Base-by-base conservation (phyloP, 331 rosid genomes). In the Malus hybrid region DNA sequence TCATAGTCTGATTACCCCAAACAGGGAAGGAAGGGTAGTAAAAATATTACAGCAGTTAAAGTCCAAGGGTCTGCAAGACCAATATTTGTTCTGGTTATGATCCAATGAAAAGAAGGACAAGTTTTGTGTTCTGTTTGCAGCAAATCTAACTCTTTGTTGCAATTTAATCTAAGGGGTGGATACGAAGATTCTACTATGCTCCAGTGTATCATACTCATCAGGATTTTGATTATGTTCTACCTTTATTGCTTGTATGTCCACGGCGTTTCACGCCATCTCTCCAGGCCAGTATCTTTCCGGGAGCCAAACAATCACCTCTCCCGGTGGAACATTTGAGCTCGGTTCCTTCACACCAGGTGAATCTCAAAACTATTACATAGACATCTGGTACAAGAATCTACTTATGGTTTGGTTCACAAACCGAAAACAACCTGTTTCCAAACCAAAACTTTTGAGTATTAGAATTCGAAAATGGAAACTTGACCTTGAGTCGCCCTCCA, bases 321-420 rank as follows among this genome's bases (percentile, higher is more conserved):
- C 33, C 6, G 13, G 78, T 5, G 61, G 46, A 32, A 44, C 72
- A 6, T 86, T 78, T 69, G 70, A 77, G 59, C 27, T 83, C 70
- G 87, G 85, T 16, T 80, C 57, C 79, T 83, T 80, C 69, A 46
- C 76, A 24, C 34, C 34, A 61, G 56, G 81, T 71, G 50, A 62
- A 39, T 76, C 66, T 46, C 39, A 6, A 3, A 73, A 68, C 70
- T 68, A 75, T 27, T 81, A 76, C 22, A 9, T 81, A 18, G 82
- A 73, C 16, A 85, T 85, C 7, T 85, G 86, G 86, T 85, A 85
- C 72, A 64, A 71, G 64, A 68, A 27, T 5, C 39, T 36, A 16
- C 78, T 70, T 0, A 5, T 84, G 19, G 87, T 80, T 11, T 84
- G 79, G 87, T 73, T 67, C 24, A 77, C 83, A 9, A 84, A 84